Conservation (phyloP, 1,139 yeast genomes). For the Sugiyamaella castrensis region DNA sequence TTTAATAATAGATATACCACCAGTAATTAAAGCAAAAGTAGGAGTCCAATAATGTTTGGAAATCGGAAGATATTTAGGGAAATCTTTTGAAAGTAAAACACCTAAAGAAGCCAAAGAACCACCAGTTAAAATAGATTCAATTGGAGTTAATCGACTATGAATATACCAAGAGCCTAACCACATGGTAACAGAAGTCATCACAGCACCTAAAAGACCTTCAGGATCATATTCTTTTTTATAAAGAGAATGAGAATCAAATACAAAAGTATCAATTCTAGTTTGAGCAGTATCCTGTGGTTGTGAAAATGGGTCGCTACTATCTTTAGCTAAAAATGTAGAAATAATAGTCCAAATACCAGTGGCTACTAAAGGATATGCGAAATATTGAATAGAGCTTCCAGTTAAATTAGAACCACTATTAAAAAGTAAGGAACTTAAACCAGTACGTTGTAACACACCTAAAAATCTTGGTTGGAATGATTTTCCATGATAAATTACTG, state of each 20-base stretch:
- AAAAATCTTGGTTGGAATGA: conserved; percentile 30
- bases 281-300: conserved; percentile 35
- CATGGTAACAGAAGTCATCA: conserved; percentile 37
- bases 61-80: conserved; percentile 35
- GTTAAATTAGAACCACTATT: conserved; percentile 11
- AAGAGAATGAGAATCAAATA: conserved; percentile 27
- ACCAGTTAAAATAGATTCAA: conserved; percentile 32
- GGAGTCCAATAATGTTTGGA: conserved; percentile 42
- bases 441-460: conserved; percentile 41
- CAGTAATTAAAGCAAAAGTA: conserved; percentile 34
- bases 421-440: conserved; percentile 33
- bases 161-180: conserved; percentile 36
- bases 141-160: conserved; percentile 22
- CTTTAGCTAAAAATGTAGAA: conserved; percentile 30
- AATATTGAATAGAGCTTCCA: conserved; percentile 16
- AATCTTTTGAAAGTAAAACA: conserved; percentile 26
- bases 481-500: conserved; percentile 18
- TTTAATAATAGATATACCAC: conserved; percentile 36
- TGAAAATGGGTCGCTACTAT: conserved; percentile 31
- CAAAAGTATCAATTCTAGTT: conserved; percentile 32
- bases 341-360: conserved; percentile 32
- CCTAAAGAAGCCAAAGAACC: conserved; percentile 32
- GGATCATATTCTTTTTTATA: conserved; percentile 37
- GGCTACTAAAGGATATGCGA: conserved; percentile 27
- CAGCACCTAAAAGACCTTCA: conserved; percentile 39